Base-by-base conservation (phyloP, 1,284 basidiomycete genomes). In the Trichosporon sp. region DNA sequence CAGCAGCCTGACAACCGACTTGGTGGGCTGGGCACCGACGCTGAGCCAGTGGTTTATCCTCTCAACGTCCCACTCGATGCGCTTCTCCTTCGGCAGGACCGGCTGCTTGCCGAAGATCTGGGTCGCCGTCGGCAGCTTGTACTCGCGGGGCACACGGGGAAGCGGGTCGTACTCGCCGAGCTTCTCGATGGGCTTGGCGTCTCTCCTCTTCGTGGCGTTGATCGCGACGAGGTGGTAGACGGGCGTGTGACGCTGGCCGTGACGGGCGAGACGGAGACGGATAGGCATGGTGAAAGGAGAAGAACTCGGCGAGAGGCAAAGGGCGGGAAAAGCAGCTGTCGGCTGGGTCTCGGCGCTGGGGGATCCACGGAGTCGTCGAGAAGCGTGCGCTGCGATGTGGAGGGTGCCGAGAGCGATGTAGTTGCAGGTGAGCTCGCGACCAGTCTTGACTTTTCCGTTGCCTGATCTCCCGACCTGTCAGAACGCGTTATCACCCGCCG, bases 151-250 rank as follows among this genome's bases (percentile, higher is more conserved):
- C 64, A 81, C 25, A 35, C 78, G 75, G 1, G 86, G 85, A 21
- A 85, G 83, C 4, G 93, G 93, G 81, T 95, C 88, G 84, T 92
- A 97, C 68, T 93, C 87, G 62, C 93, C 95, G 51, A 98, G 85
- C 67, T 92, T 89, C 83, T 98, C 95, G 72, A 93, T 88, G 8
- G 95, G 95, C 75, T 90, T 89, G n/a, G 91, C 94, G 80, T 98
- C 89, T 42, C 95, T 89, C 63, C 90, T 86, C 73, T 89, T 88
- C 67, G 87, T 86, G 66, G 89, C 86, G 80, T 93, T 88, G 70
- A 93, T 90, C 65, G 93, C 95, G 68, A 97, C 82, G 70, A 98
- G 83, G 80, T 95, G 93, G 82, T 93, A 92, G 68, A 93, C 88
- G 44, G 91, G 91, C 80, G 88, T 89, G 82, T 94, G 89, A 67